phyloP scores from a whole-genome alignment of 306 rosid genomes.

The Vigna angularis region DNA sequence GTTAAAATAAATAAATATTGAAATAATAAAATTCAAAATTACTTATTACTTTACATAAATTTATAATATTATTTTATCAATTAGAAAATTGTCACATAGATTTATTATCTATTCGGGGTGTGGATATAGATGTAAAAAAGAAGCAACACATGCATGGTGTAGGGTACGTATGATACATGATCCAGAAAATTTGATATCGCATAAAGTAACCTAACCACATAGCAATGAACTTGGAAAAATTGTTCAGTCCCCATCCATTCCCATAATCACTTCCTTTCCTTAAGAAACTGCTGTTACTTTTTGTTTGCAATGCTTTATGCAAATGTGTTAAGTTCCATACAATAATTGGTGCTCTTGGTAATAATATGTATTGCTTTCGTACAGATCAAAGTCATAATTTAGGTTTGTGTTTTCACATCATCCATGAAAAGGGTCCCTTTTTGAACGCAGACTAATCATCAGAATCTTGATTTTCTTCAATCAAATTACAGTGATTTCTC shows the following conservation, averaged over 20 bases:
- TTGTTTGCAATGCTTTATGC: conserved; percentile 27
- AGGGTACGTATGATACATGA: not conserved
- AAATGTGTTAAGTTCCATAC: not conserved
- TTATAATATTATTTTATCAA: too few species aligned
- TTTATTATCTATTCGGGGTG: too few species aligned
- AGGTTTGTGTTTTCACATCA: conserved; percentile 51
- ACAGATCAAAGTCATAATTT: conserved; percentile 42
- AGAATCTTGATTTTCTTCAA: conserved; percentile 22
- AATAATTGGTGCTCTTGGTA: conserved; percentile 46
- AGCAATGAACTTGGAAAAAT: conserved; percentile 15
- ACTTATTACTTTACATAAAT: too few species aligned
- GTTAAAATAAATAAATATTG: too few species aligned
- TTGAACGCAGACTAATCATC: conserved; percentile 49
- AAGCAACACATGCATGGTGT: not conserved
- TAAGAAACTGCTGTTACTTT: conserved; percentile 9
- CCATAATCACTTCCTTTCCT: conserved; percentile 2
- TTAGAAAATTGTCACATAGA: too few species aligned
- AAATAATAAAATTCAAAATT: too few species aligned
- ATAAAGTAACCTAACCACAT: not conserved
- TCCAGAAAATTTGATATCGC: not conserved
- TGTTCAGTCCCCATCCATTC: not conserved
- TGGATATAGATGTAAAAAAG: not conserved
- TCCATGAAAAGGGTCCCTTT: conserved; percentile 43
- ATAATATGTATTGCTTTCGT: conserved; percentile 38
- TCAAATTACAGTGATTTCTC: conserved; percentile 38